Base-by-base conservation (phyloP, 2,329 filamentous ascomycete genomes). In the Aspergillus quadrilineatus region DNA sequence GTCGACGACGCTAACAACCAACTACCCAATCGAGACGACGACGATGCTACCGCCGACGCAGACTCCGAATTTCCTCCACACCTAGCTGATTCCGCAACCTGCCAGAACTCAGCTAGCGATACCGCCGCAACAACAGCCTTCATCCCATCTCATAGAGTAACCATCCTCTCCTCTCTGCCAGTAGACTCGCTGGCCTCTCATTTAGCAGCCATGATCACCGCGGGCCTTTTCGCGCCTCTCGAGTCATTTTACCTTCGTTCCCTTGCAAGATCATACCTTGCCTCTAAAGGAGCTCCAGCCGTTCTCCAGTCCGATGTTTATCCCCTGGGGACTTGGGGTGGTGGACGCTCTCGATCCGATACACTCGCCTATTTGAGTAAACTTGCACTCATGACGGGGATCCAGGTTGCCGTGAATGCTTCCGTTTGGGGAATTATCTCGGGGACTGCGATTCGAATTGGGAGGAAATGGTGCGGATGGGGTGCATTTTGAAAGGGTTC, bases 181-280 rank as follows among this genome's bases (percentile, higher is more conserved):
- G 71, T 73, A 9, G 75, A 77, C 60, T 73, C 74, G 6, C 67
- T 78, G 28, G 70, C 75, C 17, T 76, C 73, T 4, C 74, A 77
- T 47, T 63, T 77, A 26, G 70, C 75, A 6, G 67, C 70, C 5
- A 59, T 76, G 36, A 61, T 75, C 37, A 74, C 71, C 7, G 69
- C 63, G 10, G 62, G 72, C n/a, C 59, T 77, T 7, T 72, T 77
- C 44, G 68, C 74, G 6, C 75, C 75, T 0, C 62, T 77, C 26
- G 75, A 77, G 60, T 71, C 72, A 6, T 61, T 76, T 9, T 75
- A 71, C 50, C 67, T 76, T 26, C 73, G 75, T 6, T 74, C 73
- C 28, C 64, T 78, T 17, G 72, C 75, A 7, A 57, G 63, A 17
- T 70, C 71, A 6, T 77, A 72, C 56, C 60, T 77, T 10, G 65